Conservation (phyloP, 805 yeast species). For the Zygosaccharomyces siamensis region DNA sequence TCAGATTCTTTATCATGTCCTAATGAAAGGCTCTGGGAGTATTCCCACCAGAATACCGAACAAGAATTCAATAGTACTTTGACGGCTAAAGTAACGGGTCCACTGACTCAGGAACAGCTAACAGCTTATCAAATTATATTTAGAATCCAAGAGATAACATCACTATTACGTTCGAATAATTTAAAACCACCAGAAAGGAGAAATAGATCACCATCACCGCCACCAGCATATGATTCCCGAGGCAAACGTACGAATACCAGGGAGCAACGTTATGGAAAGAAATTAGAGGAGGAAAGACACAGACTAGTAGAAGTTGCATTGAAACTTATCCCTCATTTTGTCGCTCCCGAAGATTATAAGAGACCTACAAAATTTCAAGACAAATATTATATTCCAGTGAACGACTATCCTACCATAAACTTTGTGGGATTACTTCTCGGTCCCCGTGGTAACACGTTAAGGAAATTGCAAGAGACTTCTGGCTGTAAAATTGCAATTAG, state of each 20-base stretch:
- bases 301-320: slow-evolving; percentile 70
- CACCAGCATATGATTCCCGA: slow-evolving; percentile 77
- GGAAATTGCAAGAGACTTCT: slow-evolving; percentile 72
- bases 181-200: slow-evolving; percentile 46
- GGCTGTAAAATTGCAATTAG: slow-evolving; percentile 89
- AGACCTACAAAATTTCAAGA: slow-evolving; percentile 70
- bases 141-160: slow-evolving; percentile 76
- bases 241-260: slow-evolving; percentile 88
- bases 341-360: slow-evolving; percentile 73
- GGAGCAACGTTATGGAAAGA: slow-evolving; percentile 56
- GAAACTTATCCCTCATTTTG: slow-evolving; percentile 65
- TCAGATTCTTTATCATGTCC: background rate
- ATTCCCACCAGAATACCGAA: slow-evolving; percentile 1
- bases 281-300: slow-evolving; percentile 75
- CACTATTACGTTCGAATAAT: slow-evolving; percentile 48
- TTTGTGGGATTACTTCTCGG: slow-evolving; percentile 89
- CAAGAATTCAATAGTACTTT: slow-evolving; percentile 16
- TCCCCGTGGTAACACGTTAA: slow-evolving; percentile 90
- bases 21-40: slow-evolving; percentile 9
- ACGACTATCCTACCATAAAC: slow-evolving; percentile 85
- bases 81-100: slow-evolving; percentile 43
- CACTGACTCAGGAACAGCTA: slow-evolving; percentile 69
- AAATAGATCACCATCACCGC: slow-evolving; percentile 77
- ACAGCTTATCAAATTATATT: slow-evolving; percentile 65
- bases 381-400: slow-evolving; percentile 78